Evolutionary conservation across 75 land plant genomes (phyloP).

Genomic region (Pinus tabuliformis): DNA sequence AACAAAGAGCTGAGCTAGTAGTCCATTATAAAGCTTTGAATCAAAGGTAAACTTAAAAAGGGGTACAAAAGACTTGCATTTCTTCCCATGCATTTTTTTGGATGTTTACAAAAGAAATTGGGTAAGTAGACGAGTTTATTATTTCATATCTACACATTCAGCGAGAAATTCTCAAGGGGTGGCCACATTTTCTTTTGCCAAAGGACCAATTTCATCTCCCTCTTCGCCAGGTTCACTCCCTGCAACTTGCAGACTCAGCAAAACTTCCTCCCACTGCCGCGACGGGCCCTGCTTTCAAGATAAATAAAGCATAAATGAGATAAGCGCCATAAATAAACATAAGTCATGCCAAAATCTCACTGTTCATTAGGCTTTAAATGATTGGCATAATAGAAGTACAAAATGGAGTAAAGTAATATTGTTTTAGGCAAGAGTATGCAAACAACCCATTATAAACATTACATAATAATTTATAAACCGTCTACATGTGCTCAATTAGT

Average conservation of each 20-base stretch:
- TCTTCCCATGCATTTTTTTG: neutral
- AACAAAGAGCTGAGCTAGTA: too few species aligned
- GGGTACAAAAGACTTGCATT: neutral
- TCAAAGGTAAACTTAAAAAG: neutral
- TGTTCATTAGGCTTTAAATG: neutral
- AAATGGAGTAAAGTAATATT: too few species aligned
- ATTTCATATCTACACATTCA: neutral
- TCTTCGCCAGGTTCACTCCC: slow-evolving; percentile 72
- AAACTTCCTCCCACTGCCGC: slow-evolving; percentile 72
- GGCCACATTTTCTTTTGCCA: slow-evolving; percentile 81
- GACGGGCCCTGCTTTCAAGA: slow-evolving; percentile 72
- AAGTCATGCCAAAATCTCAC: neutral
- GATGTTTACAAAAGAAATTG: neutral
- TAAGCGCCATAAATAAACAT: neutral
- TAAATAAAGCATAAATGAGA: neutral
- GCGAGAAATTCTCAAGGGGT: slow-evolving; percentile 50
- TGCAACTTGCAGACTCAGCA: slow-evolving; percentile 62
- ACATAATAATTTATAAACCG: neutral
- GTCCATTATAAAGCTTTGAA: too few species aligned
- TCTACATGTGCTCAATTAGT: neutral
- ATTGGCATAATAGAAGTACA: neutral
- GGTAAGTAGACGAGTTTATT: neutral
- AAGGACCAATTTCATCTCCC: slow-evolving; percentile 88
- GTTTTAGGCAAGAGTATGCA: too few species aligned
- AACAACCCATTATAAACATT: too few species aligned